Base-by-base conservation (phyloP, 108 stramenopile species). In the Seminavis robusta region DNA sequence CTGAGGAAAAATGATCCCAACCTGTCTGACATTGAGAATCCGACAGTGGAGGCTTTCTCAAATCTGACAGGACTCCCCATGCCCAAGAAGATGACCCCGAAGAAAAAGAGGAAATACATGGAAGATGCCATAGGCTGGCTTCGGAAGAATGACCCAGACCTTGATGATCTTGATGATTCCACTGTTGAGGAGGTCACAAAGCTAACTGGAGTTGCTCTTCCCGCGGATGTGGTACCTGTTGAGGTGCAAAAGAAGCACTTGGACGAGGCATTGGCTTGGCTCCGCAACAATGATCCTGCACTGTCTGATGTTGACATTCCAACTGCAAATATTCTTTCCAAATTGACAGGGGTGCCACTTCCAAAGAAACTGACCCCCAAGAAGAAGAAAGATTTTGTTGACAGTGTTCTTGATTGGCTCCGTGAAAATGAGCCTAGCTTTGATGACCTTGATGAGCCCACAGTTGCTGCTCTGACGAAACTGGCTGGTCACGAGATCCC, bases 371-470 rank as follows among this genome's bases (percentile, higher is more conserved):
- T n/a, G n/a, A n/a, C n/a, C n/a, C n/a, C n/a, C n/a, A n/a, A n/a
- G n/a, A n/a, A n/a, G n/a, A n/a, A n/a, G n/a, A n/a, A 2, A 1
- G 16, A 41, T 0, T 56, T 69, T 27, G 45, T 76, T 38, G 68
- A n/a, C n/a, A n/a, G n/a, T n/a, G n/a, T n/a, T n/a, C n/a, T n/a
- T n/a, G n/a, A n/a, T n/a, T n/a, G 67, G 67, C 40, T 69, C 30
- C 20, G 47, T 4, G 27, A 48, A 21, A 6, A 3, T 19, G 20
- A 48, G 5, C 21, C 24, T 6, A 23, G 15, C 4, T n/a, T 26
- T n/a, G 47, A 27, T 7, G 26, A 48, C 27, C 4, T 48, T 19
- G 21, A 48, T 48, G 26, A 24, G 27, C 47, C 47, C 3, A 23
- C 47, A n/a, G 25, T 48, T n/a, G 24, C 15, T 48, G 47, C 24